Conservation (phyloP, 306 rosid genomes). For the Dalbergia cultrata region DNA sequence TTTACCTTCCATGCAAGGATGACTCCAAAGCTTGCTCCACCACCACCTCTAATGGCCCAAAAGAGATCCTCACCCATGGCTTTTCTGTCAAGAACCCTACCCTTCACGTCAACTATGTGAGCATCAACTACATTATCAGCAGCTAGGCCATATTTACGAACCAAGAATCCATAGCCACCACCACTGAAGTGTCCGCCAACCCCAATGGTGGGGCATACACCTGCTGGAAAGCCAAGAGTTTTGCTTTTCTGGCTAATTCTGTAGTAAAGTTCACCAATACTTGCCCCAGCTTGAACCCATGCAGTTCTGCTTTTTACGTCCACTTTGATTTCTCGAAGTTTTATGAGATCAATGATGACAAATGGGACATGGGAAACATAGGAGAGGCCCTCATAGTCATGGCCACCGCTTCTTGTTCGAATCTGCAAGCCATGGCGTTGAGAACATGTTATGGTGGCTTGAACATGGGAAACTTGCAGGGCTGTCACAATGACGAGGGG, state of each 20-base stretch:
- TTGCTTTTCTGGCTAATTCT: conserved; percentile 33
- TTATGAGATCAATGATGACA: conserved; percentile 66
- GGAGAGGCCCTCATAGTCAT: conserved; percentile 63
- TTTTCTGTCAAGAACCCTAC: conserved; percentile 61
- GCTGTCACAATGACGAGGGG: conserved; percentile 48
- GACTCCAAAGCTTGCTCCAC: conserved; percentile 75
- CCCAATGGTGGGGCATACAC: conserved; percentile 70
- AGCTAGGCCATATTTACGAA: conserved; percentile 68
- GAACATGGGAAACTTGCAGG: conserved; percentile 57
- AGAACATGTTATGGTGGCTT: conserved; percentile 60
- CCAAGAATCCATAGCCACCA: conserved; percentile 74
- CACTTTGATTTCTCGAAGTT: conserved; percentile 51
- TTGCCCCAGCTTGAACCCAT: conserved; percentile 53
- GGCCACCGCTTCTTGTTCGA: conserved; percentile 75
- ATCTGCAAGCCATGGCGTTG: conserved; percentile 57
- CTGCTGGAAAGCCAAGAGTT: conserved; percentile 57
- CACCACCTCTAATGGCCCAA: conserved; percentile 85
- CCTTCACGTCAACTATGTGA: conserved; percentile 60
- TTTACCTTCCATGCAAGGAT: conserved; percentile 58
- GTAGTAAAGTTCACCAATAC: conserved; percentile 47
- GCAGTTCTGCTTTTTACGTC: conserved; percentile 45
- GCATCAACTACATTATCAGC: conserved; percentile 71
- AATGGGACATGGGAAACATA: conserved; percentile 59
- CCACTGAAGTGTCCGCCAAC: conserved; percentile 80
- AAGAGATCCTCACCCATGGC: conserved; percentile 75